Evolutionary conservation across 306 rosid species (phyloP), one percentile per base, ranked within the genome.

Genomic region (Canavalia ensiformis): DNA sequence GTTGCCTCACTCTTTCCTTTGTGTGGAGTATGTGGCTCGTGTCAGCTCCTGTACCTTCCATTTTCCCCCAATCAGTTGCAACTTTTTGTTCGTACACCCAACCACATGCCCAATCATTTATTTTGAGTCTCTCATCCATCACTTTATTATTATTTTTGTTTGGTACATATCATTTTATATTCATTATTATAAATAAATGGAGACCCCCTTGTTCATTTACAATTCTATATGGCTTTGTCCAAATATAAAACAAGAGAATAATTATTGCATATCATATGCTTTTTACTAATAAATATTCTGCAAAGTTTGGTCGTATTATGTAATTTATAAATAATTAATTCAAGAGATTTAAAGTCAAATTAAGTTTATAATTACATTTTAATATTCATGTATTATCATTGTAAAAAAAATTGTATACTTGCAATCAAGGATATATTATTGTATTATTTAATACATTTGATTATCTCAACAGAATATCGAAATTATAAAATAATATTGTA

Each of bases 41-140:
- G 44, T 71, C 6, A 8, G 5, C 58, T 81, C n/a, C 31, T 4
- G 60, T 76, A 72, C 83, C 45, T 77, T 33, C 71, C 62, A 65
- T 11, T n/a, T 77, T 30, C 47, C 55, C 55, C 60, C 41, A 54
- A 74, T 79, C 60, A 75, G 12, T 50, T 62, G 49, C 72, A 68
- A 54, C 84, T 64, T 78, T 72, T 78, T 25, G 70, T 64, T 55
- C 33, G 1, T 41, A 12, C 47, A 8, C 80, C 86, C 74, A 54
- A 47, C 72, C 84, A 78, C 84, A 74, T 82, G 88, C 9, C 76
- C 86, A 79, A 75, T 86, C 87, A 86, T 83, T 83, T 83, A 79
- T 52, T 78, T 52, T 73, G 30, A 55, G 34, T 82, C 78, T 80
- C 57, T 34, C 84, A 31, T 67, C 29, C 60, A 66, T 74, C 52